These are phyloP conservation scores for Suhomyces sp. DNA, from an alignment of 805 yeast species.

Conservation along the genomic window DNA sequence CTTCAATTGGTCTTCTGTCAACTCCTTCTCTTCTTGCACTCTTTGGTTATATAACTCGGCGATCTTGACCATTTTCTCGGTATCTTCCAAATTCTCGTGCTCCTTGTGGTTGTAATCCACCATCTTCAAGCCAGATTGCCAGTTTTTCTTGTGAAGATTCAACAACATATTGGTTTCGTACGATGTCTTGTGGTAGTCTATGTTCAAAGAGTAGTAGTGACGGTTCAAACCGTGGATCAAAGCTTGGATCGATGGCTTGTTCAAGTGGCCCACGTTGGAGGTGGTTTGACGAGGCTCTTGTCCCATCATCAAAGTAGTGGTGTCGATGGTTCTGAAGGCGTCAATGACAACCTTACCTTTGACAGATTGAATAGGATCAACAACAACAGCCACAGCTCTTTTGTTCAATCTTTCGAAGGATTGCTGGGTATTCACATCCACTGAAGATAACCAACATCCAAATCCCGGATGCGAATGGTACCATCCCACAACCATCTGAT, in stretches of 20 bases:
- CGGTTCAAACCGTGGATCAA: constrained; percentile 95
- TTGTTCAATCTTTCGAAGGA: constrained; percentile 94
- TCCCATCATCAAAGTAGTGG: constrained; percentile 86
- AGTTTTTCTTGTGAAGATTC: constrained; percentile 89
- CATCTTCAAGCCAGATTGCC: constrained; percentile 90
- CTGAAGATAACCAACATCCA: constrained; percentile 97
- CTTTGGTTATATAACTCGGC: constrained; percentile 88
- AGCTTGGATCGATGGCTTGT: constrained; percentile 96
- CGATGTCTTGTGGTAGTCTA: constrained; percentile 89
- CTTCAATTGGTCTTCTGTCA: constrained; percentile 82
- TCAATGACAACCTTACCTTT: constrained; percentile 98
- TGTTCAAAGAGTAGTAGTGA: constrained; percentile 92
- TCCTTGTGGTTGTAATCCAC: constrained; percentile 76
- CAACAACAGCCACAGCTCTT: constrained; percentile 96
- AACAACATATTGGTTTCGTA: constrained; percentile 91
- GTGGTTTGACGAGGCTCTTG: constrained; percentile 98
- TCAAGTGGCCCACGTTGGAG: constrained; percentile 89
- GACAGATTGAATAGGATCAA: constrained; percentile 97
- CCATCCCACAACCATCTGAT: constrained; percentile 99
- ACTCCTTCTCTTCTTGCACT: constrained; percentile 87
- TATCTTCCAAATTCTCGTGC: constrained; percentile 66
- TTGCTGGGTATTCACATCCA: constrained; percentile 96
- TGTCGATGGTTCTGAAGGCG: constrained; percentile 91
- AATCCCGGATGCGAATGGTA: constrained; percentile 96
- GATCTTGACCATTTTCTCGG: constrained; percentile 78